Percentiles rank a stretch among this genome's conserved stretches.
Evolutionary conservation across 345 rosid genomes (phyloP).

Genomic region (Erodium maritimum): DNA sequence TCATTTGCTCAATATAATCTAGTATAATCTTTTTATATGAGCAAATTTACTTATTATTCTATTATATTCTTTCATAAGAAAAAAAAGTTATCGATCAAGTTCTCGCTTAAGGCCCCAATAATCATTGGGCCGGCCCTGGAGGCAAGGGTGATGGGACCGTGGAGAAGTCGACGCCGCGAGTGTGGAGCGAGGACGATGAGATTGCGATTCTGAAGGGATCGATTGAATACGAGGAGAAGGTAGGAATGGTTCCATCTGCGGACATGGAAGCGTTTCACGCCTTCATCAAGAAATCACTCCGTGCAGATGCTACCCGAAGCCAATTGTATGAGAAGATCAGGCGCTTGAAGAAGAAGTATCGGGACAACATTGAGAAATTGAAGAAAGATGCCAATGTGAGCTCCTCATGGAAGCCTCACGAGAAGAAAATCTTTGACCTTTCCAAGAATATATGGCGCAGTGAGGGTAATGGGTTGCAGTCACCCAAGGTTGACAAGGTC

Average conservation of each 20-base stretch:
- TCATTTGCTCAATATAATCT: no score
- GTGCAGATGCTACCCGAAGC: conserved; percentile 4
- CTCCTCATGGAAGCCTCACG: conserved; percentile 1
- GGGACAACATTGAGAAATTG: conserved; percentile 2
- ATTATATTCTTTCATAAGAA: no score
- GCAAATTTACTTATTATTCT: no score
- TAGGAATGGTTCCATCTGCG: conserved; percentile 8
- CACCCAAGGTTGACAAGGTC: background rate
- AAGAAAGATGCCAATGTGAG: background rate
- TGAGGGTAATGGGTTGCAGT: background rate
- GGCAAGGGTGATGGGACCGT: background rate
- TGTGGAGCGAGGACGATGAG: conserved; percentile 25
- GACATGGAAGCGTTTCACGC: conserved; percentile 12
- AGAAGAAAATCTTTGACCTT: conserved; percentile 7
- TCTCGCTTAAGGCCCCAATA: no score
- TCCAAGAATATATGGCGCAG: conserved; percentile 10
- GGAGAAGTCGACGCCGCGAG: conserved; percentile 8
- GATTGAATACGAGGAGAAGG: conserved; percentile 9
- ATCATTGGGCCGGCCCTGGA: no score
- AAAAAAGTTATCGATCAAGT: no score
- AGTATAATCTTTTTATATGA: no score
- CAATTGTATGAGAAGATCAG: conserved; percentile 18
- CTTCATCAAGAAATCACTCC: conserved; percentile 14
- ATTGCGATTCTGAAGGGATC: conserved; percentile 19
- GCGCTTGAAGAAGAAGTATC: conserved; percentile 8